Evolutionary conservation across 306 rosid genomes (phyloP).

Genomic region (Cucurbita maxima): DNA sequence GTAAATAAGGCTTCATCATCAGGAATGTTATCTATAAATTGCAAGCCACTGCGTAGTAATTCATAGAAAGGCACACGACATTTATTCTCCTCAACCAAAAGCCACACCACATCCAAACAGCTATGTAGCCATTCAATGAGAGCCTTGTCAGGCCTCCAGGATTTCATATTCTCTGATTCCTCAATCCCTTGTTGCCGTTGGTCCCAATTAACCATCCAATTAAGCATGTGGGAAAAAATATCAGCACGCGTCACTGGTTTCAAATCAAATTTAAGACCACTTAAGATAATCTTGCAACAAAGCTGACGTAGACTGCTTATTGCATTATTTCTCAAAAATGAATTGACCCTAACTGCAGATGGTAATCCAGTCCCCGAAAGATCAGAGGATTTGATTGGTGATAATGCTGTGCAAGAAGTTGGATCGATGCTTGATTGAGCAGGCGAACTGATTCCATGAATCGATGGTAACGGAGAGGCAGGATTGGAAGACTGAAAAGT

Average conservation of each 20-base stretch:
- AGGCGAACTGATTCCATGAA: slow-evolving; percentile 88
- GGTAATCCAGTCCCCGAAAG: slow-evolving; percentile 40
- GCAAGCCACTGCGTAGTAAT: slow-evolving; percentile 81
- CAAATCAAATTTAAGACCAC: slow-evolving; percentile 60
- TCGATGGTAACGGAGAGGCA: slow-evolving; percentile 72
- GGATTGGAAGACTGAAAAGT: slow-evolving; percentile 83
- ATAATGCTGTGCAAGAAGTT: slow-evolving; percentile 39
- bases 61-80: slow-evolving; percentile 95
- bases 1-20: slow-evolving; percentile 90
- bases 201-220: slow-evolving; percentile 96
- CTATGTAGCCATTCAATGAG: slow-evolving; percentile 88
- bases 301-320: slow-evolving; percentile 91
- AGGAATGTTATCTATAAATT: slow-evolving; percentile 83
- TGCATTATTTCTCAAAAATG: slow-evolving; percentile 59
- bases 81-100: slow-evolving; percentile 79
- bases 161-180: slow-evolving; percentile 42
- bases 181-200: slow-evolving; percentile 61
- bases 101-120: slow-evolving; percentile 98
- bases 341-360: slow-evolving; percentile 32
- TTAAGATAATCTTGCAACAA: slow-evolving; percentile 86
- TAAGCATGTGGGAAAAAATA: slow-evolving; percentile 73
- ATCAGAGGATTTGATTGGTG: slow-evolving; percentile 80
- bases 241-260: slow-evolving; percentile 78
- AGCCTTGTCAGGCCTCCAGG: slow-evolving; percentile 77
- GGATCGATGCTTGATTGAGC: slow-evolving; percentile 51